Evolutionary conservation across 1,139 yeast species (phyloP), one percentile per base, ranked within the genome.

Genomic region (Lodderomyces orthopsilosis): DNA sequence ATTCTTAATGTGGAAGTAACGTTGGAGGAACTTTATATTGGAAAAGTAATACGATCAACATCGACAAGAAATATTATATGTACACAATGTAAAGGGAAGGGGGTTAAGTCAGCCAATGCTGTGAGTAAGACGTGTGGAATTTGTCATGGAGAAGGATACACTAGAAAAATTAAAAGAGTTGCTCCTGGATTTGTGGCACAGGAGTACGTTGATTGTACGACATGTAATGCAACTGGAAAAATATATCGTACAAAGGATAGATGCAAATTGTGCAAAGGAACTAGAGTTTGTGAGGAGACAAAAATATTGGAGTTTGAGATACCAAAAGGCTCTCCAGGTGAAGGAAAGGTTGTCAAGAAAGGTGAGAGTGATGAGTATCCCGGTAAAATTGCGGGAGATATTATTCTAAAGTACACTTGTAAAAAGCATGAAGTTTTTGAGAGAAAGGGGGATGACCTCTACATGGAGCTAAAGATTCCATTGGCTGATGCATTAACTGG

Each of bases 401-500:
- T 91, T 21, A 70, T 85, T 4, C 70, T 93, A 51, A 76, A 74
- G 0, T 75, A 83, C 43, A 66, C 68, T 39, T 81, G 83, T 50
- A 65, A 61, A 52, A 58, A 64, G 28, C 77, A 77, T 57, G 50
- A 62, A 0, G 55, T 55, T 3, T 85, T 90, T 57, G 67, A 66
- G 37, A 75, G 95, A 47, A 72, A 74, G 37, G 85, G 79, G 12
- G 65, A 78, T 50, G 94, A 91, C 59, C 66, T 93, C 41, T 79
- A 77, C 51, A 75, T 88, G 6, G 68, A 74, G 23, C 66, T 81
- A 43, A 71, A 68, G 14, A 76, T 93, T 28, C 75, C 95, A 2
- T 68, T 93, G 42, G 81, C 81, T 6, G 98, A 93, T 53, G 83
- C 97, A 0, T 69, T 93, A 32, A 79, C 90, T 51, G 98, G 98